A percentile compares a stretch with the other conserved stretches of the same genome.
Conservation (phyloP, 495 filamentous ascomycete genomes). For the Arthonia radiata region DNA sequence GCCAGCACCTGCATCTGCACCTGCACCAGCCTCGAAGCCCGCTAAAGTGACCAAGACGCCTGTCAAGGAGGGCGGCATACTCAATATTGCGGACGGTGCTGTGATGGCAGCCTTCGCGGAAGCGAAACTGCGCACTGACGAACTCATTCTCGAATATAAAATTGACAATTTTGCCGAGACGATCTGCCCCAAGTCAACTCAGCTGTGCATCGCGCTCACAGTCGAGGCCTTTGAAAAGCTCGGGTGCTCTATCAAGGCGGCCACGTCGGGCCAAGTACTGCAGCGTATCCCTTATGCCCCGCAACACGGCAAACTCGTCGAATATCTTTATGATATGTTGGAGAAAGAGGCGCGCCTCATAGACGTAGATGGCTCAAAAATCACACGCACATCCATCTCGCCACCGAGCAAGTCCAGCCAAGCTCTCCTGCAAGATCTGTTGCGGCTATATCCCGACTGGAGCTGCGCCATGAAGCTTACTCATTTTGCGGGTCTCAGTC, state of each 20-base stretch:
- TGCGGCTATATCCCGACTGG: slow-evolving; percentile 15
- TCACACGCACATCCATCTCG: slow-evolving; percentile 17
- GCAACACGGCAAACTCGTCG: slow-evolving; percentile 13
- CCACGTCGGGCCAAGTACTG: slow-evolving; percentile 13
- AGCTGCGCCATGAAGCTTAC: slow-evolving; percentile 16
- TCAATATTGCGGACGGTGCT: no score
- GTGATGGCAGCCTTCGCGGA: no score
- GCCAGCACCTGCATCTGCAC: no score
- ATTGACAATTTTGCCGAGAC: slow-evolving; percentile 13
- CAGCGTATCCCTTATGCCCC: slow-evolving; percentile 11
- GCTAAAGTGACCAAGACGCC: no score
- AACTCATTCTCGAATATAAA: slow-evolving; percentile 15
- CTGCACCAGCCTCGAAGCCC: no score
- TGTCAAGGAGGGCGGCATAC: no score
- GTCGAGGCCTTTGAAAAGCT: slow-evolving; percentile 22
- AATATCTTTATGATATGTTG: slow-evolving; percentile 19
- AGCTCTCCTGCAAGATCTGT: slow-evolving; percentile 15
- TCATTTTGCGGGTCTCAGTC: slow-evolving; percentile 16
- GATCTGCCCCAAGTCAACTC: slow-evolving; percentile 10
- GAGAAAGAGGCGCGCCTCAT: slow-evolving; percentile 19
- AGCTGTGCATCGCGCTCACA: slow-evolving; percentile 16
- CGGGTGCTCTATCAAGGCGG: slow-evolving; percentile 13
- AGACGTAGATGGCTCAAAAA: slow-evolving; percentile 12
- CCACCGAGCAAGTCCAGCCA: slow-evolving; percentile 14
- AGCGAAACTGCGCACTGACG: slow-evolving; percentile 15